Conservation (phyloP, 257 asterid genomes). For the Solanum chiquidenum region DNA sequence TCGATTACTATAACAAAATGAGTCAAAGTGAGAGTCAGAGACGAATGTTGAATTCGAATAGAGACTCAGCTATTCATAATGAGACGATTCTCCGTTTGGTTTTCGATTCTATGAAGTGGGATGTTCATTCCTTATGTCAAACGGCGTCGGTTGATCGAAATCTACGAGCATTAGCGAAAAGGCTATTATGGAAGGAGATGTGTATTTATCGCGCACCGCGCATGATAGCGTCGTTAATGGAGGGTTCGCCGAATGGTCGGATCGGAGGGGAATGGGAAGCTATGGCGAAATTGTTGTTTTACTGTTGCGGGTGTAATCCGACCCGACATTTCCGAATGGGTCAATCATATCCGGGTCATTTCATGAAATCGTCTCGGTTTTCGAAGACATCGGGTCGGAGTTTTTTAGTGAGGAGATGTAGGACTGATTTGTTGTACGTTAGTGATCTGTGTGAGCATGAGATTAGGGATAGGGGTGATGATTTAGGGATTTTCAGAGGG, state of each 20-base stretch:
- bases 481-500: constrained; percentile 64
- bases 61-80: constrained; percentile 31
- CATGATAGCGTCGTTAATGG: constrained; percentile 30
- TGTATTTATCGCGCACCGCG: constrained; percentile 56
- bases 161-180: constrained; percentile 59
- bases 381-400: constrained; percentile 87
- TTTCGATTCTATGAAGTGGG: constrained; percentile 53
- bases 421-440: constrained; percentile 61
- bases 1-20: neutral
- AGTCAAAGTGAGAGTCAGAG: constrained; percentile 16
- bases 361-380: constrained; percentile 47
- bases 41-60: neutral
- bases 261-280: constrained; percentile 61
- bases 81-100: constrained; percentile 43
- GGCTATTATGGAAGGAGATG: constrained; percentile 67
- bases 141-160: constrained; percentile 34
- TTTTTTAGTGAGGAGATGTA: constrained; percentile 38
- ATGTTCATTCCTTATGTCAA: constrained; percentile 40
- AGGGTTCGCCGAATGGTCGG: constrained; percentile 23
- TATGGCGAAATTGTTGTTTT: constrained; percentile 61
- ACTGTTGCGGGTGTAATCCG: constrained; percentile 68
- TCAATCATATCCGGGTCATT: constrained; percentile 38
- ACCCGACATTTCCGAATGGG: constrained; percentile 29
- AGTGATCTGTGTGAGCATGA: constrained; percentile 84
- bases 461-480: constrained; percentile 18